Percentiles rank a stretch among this genome's conserved stretches.
phyloP scores from a whole-genome alignment of 768 basidiomycete genomes.

The button mushroom (Agaricus bisporus) region DNA sequence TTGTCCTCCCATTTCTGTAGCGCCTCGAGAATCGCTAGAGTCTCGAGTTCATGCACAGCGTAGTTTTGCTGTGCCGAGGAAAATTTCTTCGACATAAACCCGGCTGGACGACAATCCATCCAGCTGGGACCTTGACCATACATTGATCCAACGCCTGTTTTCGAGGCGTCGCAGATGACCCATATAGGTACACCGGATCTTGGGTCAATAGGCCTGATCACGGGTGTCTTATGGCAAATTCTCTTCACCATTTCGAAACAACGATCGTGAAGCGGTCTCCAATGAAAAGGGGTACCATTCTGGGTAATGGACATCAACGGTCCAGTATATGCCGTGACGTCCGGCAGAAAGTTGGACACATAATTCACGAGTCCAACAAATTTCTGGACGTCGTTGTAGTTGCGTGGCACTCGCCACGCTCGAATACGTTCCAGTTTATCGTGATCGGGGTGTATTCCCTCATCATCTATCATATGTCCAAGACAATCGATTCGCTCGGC shows the following conservation, averaged over 20 bases:
- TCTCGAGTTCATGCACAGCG: slow-evolving; percentile 18
- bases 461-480: slow-evolving; percentile 32
- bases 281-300: slow-evolving; percentile 21
- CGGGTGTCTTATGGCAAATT: slow-evolving; percentile 15
- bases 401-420: slow-evolving; percentile 26
- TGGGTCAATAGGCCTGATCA: slow-evolving; percentile 19
- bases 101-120: slow-evolving; percentile 18
- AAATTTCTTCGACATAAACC: slow-evolving; percentile 24
- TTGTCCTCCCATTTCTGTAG: slow-evolving; percentile 27
- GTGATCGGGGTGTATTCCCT: slow-evolving; percentile 27
- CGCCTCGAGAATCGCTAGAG: slow-evolving; percentile 18
- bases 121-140: slow-evolving; percentile 23
- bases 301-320: slow-evolving; percentile 22
- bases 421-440: slow-evolving; percentile 29
- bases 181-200: slow-evolving; percentile 17
- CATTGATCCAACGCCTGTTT: slow-evolving; percentile 20
- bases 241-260: slow-evolving; percentile 13
- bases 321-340: slow-evolving; percentile 24
- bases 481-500: slow-evolving; percentile 26
- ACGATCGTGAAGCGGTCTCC: background rate
- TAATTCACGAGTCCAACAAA: slow-evolving; percentile 37
- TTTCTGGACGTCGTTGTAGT: slow-evolving; percentile 27
- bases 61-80: slow-evolving; percentile 22
- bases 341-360: slow-evolving; percentile 28
- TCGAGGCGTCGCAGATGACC: slow-evolving; percentile 21